A percentile compares a stretch with the other conserved stretches of the same genome.
phyloP scores from a whole-genome alignment of 192 early-diverging fungal species.

The Backusella tuberculispora region DNA sequence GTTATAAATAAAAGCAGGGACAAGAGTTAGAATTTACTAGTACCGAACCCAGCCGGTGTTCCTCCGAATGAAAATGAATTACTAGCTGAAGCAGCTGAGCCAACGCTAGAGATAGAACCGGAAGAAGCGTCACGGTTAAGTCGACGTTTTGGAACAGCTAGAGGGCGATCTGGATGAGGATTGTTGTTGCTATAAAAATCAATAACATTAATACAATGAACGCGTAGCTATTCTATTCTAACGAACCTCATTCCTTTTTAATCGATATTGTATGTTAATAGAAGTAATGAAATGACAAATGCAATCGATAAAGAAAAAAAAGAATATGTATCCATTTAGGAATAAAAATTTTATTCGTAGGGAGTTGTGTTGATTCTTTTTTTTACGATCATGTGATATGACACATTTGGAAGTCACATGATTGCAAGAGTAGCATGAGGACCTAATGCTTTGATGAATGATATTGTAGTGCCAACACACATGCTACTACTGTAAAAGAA shows the following conservation, averaged over 20 bases:
- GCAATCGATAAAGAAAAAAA: not conserved
- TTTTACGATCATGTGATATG: not conserved
- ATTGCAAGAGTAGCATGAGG: too few relatives aligned
- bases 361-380: not conserved
- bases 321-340: not conserved
- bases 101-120: not conserved
- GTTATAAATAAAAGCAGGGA: not conserved
- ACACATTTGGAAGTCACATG: not conserved
- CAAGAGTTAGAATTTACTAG: not conserved
- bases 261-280: not conserved
- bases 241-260: conserved; percentile 6
- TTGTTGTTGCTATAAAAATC: not conserved
- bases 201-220: not conserved
- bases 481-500: too few relatives aligned
- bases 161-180: not conserved
- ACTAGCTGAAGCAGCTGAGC: not conserved
- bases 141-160: not conserved
- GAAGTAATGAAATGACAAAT: not conserved
- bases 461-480: too few relatives aligned
- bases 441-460: too few relatives aligned
- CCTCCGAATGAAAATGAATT: not conserved
- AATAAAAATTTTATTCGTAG: conserved; percentile 5
- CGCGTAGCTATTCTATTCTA: not conserved
- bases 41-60: not conserved
- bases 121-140: not conserved